Percentiles rank a stretch among this genome's conserved stretches.
Conservation (phyloP, 306 rosid species). For the Quercus parvula region DNA sequence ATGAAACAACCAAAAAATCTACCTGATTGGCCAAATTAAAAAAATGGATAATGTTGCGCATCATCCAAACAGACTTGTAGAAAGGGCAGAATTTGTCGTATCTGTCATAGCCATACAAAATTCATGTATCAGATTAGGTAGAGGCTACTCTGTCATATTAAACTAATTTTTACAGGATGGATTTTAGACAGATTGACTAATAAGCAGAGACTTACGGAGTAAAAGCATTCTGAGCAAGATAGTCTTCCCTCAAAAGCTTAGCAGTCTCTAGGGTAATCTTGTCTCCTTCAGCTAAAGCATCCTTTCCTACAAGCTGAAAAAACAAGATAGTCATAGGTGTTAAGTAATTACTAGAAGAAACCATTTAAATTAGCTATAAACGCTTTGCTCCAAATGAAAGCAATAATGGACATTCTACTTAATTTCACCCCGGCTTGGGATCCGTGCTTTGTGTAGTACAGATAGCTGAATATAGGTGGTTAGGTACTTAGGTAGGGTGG, state of each 20-base stretch:
- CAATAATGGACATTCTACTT: not conserved
- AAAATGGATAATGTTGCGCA: conserved; percentile 99
- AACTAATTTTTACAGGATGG: not conserved
- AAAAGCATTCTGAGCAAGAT: conserved; percentile 99
- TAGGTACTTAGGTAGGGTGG: too few relatives aligned
- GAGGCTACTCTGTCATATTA: not conserved
- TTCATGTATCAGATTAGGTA: conserved; percentile 4
- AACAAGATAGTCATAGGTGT: conserved; percentile 2
- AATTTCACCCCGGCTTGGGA: not conserved
- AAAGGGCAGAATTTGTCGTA: conserved; percentile 98
- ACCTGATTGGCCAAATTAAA: conserved; percentile 98
- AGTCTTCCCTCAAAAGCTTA: conserved; percentile 98
- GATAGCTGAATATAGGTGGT: too few relatives aligned
- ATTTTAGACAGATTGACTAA: conserved; percentile 12
- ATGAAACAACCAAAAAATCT: not conserved
- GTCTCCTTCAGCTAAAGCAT: conserved; percentile 97
- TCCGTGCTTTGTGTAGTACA: too few relatives aligned
- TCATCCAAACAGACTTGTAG: conserved; percentile 99
- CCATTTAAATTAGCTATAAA: not conserved
- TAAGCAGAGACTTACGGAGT: conserved; percentile 65
- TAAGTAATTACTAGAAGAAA: not conserved
- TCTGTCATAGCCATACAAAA: conserved; percentile 41
- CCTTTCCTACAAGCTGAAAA: conserved; percentile 96
- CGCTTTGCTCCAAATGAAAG: not conserved
- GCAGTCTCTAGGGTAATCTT: conserved; percentile 98